Conservation (phyloP, 768 basidiomycete species). For the Xerocomus brunneocitrinus region DNA sequence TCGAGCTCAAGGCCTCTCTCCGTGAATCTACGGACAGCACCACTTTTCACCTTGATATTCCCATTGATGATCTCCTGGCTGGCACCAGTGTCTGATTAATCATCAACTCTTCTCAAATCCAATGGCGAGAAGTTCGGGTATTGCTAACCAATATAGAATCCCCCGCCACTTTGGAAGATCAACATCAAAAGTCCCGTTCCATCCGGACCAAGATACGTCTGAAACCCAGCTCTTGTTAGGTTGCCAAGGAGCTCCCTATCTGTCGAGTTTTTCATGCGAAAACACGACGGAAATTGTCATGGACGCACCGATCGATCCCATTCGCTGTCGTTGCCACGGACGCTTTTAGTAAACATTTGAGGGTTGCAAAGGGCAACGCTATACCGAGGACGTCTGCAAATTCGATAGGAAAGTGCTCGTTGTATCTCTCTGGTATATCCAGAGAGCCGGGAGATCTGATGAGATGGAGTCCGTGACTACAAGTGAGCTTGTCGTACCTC, state of each 20-base stretch:
- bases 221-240: conserved; percentile 35
- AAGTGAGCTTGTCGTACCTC: conserved; percentile 7
- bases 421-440: conserved; percentile 20
- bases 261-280: neutral
- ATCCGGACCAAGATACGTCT: conserved; percentile 35
- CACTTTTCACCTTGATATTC: conserved; percentile 47
- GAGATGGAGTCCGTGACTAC: neutral
- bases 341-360: conserved; percentile 11
- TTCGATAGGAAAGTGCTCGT: conserved; percentile 23
- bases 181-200: conserved; percentile 33
- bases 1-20: conserved; percentile 25
- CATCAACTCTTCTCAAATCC: neutral
- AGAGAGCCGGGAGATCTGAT: neutral
- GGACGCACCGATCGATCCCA: conserved; percentile 22
- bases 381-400: conserved; percentile 22
- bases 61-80: conserved; percentile 44
- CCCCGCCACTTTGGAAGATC: conserved; percentile 32
- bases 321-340: conserved; percentile 4
- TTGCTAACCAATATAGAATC: conserved; percentile 36
- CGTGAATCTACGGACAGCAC: conserved; percentile 28
- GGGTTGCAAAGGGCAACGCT: conserved; percentile 21
- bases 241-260: conserved; percentile 36
- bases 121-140: neutral
- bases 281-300: neutral
- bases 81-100: conserved; percentile 33